Percentiles rank a stretch among this genome's conserved stretches.
phyloP scores from a whole-genome alignment of 257 asterid species.

The Misopates orontium region DNA sequence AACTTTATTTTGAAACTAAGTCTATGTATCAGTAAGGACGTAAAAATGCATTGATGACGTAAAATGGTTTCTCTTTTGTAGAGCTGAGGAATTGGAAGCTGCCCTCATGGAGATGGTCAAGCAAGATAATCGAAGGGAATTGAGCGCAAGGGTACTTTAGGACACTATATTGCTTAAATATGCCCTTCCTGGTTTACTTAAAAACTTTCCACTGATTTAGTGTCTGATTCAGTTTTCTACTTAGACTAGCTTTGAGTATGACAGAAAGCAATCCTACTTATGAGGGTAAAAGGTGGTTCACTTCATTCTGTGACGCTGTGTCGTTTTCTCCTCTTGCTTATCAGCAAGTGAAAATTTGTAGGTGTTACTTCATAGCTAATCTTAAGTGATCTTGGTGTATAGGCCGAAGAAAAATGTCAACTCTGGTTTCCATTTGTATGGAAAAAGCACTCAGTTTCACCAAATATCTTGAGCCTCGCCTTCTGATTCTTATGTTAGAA shows the following conservation, averaged over 20 bases:
- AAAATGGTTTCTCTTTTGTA: conserved; percentile 32
- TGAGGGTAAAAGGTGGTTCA: too few species aligned
- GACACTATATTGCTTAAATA: conserved; percentile 20
- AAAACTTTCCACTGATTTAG: too few species aligned
- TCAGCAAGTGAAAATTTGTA: neutral
- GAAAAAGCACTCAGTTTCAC: conserved; percentile 11
- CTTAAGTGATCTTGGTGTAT: too few species aligned
- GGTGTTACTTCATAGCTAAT: too few species aligned
- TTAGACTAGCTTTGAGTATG: too few species aligned
- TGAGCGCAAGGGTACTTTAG: conserved; percentile 74
- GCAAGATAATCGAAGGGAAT: conserved; percentile 81
- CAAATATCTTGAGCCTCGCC: conserved; percentile 12
- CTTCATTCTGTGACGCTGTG: too few species aligned
- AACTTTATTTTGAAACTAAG: neutral
- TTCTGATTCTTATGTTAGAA: too few species aligned
- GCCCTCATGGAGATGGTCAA: conserved; percentile 87
- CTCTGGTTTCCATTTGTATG: neutral
- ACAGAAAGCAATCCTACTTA: too few species aligned
- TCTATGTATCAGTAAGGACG: neutral
- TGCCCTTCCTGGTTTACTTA: neutral
- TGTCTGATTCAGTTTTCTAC: too few species aligned
- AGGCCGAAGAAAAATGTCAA: neutral
- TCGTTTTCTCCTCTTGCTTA: neutral
- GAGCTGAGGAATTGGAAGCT: conserved; percentile 92
- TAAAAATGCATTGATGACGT: neutral